These are phyloP conservation scores for Dicorynia guianensis DNA, from an alignment of 306 rosid species.

Conservation along the genomic window DNA sequence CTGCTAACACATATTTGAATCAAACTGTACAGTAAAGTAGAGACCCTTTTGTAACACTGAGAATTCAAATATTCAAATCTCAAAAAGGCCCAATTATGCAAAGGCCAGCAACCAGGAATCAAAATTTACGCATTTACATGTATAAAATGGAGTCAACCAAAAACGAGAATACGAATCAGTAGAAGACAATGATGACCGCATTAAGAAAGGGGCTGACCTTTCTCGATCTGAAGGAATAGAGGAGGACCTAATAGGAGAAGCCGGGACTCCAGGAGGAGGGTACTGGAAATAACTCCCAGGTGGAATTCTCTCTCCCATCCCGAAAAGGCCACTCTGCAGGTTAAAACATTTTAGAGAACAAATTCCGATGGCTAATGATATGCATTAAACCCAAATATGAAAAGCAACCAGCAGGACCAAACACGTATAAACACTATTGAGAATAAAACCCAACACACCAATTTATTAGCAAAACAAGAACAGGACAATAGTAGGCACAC, in stretches of 20 bases:
- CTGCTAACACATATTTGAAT: neutral
- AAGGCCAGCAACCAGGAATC: neutral
- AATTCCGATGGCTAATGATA: neutral
- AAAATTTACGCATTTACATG: neutral
- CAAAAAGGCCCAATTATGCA: neutral
- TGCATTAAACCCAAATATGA: neutral
- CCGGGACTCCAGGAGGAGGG: conserved; percentile 82
- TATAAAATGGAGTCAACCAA: neutral
- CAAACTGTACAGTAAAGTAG: neutral
- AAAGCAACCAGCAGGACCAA: neutral
- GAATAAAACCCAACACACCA: neutral
- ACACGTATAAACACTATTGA: neutral
- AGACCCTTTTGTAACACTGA: neutral
- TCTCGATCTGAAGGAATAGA: conserved; percentile 76
- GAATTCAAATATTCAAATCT: neutral
- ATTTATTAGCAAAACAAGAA: neutral
- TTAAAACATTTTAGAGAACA: conserved; percentile 6
- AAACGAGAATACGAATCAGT: neutral
- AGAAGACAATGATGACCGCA: neutral
- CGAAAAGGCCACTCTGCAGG: conserved; percentile 29
- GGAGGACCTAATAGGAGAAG: conserved; percentile 76
- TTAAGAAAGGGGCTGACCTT: conserved; percentile 51
- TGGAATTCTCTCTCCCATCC: conserved; percentile 92
- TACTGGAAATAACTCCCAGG: conserved; percentile 86
- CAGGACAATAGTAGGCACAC: neutral